Conservation (phyloP, 2,329 filamentous ascomycete genomes). For the Periconia sp. region DNA sequence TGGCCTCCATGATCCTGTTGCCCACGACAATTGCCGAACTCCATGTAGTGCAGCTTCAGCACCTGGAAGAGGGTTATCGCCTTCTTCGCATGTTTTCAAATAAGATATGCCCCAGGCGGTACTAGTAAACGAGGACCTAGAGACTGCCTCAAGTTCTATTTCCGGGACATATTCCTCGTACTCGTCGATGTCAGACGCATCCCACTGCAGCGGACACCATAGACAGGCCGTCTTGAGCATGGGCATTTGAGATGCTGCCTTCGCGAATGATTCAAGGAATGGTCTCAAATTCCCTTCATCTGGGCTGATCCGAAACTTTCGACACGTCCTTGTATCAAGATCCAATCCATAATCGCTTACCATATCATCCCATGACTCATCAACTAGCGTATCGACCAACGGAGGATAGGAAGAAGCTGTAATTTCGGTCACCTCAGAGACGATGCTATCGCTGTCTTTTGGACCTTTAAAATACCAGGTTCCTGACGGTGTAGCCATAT, state of each 20-base stretch:
- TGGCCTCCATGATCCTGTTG: constrained; percentile 3
- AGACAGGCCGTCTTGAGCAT: neutral
- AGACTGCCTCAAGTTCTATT: neutral
- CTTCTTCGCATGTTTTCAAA: neutral
- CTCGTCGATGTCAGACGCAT: neutral
- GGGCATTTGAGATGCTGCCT: constrained; percentile 1
- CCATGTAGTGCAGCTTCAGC: neutral
- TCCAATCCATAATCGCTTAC: neutral
- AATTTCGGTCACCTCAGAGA: neutral
- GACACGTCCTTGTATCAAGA: neutral
- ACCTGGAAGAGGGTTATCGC: neutral
- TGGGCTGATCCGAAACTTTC: neutral
- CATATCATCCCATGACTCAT: neutral
- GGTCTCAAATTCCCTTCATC: neutral
- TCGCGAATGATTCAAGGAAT: constrained; percentile 1
- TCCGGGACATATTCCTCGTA: neutral
- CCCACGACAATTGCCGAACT: constrained; percentile 5
- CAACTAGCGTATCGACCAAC: neutral
- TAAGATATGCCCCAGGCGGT: constrained; percentile 2
- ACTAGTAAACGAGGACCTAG: neutral
- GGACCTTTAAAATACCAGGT: constrained; percentile 10
- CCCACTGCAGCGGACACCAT: neutral
- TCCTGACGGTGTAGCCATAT: constrained; percentile 5
- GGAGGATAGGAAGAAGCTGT: neutral
- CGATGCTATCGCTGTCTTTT: neutral